Conservation (phyloP, 2,329 filamentous ascomycete species). For the Lachnellula hyalina region DNA sequence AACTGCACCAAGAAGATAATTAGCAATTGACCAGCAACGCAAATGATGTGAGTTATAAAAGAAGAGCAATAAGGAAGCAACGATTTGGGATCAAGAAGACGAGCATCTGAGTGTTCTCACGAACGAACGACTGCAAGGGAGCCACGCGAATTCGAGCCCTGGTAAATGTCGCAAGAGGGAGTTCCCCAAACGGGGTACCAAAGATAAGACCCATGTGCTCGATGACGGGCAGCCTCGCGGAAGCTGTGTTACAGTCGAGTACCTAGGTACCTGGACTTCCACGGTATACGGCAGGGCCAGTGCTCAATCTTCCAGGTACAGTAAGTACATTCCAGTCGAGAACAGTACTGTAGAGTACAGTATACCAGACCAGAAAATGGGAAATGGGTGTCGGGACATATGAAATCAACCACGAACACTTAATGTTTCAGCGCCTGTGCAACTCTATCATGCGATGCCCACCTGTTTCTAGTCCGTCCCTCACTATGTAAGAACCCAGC, state of each 20-base stretch:
- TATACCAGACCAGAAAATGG: background rate
- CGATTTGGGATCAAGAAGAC: background rate
- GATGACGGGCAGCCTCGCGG: background rate
- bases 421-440: constrained; percentile 27
- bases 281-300: background rate
- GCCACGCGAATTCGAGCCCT: constrained; percentile 2
- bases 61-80: background rate
- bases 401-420: constrained; percentile 27
- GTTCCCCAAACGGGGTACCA: background rate
- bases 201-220: background rate
- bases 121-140: background rate
- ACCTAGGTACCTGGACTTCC: background rate
- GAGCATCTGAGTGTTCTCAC: constrained; percentile 1
- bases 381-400: background rate
- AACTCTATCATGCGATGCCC: constrained; percentile 25
- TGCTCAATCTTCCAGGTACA: background rate
- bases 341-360: background rate
- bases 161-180: background rate
- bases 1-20: constrained; percentile 13
- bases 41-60: constrained; percentile 9
- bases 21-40: constrained; percentile 10
- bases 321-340: no score
- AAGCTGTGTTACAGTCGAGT: background rate
- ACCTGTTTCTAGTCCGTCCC: constrained; percentile 6
- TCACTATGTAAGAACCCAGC: constrained; percentile 1